A percentile compares a stretch with the other conserved stretches of the same genome.
These are phyloP conservation scores for Trichoderma sp. DNA, from an alignment of 2,329 filamentous ascomycete genomes.

Conservation along the genomic window DNA sequence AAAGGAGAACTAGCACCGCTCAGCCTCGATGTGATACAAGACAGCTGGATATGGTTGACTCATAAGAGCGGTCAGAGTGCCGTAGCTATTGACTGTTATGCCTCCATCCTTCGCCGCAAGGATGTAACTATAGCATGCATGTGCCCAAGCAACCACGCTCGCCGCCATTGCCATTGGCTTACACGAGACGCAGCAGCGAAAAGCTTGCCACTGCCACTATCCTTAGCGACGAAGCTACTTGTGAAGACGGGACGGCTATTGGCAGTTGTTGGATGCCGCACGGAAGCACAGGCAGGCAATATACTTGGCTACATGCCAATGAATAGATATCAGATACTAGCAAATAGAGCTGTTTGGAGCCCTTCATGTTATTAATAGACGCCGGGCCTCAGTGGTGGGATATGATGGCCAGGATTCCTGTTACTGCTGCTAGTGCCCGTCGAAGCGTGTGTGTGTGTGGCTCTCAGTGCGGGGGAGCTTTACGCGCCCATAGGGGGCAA, in stretches of 20 bases:
- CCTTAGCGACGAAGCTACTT: conserved; percentile 3
- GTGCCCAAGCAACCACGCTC: neutral
- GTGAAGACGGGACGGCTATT: neutral
- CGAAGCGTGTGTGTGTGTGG: neutral
- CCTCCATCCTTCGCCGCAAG: conserved; percentile 4
- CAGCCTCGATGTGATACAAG: conserved; percentile 19
- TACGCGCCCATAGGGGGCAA: neutral
- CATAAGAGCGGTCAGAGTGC: conserved; percentile 15
- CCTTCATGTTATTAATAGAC: too few species aligned
- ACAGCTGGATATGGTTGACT: conserved; percentile 13
- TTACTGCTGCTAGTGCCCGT: neutral
- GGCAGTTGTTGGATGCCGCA: neutral
- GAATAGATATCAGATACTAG: too few species aligned
- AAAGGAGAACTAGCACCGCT: conserved; percentile 20
- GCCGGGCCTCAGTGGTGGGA: too few species aligned
- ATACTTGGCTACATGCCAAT: neutral
- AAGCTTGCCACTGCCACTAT: conserved; percentile 8
- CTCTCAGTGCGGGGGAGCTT: conserved; percentile 6
- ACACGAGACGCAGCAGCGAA: conserved; percentile 9
- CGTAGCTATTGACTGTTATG: conserved; percentile 3
- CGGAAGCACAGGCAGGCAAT: neutral
- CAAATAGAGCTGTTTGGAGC: too few species aligned
- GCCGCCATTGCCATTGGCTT: conserved; percentile 4
- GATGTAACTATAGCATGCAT: conserved; percentile 19
- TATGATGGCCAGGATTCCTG: too few species aligned